Base-by-base conservation (phyloP, 169 alveolate species). In the Plasmodium cynomolgi region DNA sequence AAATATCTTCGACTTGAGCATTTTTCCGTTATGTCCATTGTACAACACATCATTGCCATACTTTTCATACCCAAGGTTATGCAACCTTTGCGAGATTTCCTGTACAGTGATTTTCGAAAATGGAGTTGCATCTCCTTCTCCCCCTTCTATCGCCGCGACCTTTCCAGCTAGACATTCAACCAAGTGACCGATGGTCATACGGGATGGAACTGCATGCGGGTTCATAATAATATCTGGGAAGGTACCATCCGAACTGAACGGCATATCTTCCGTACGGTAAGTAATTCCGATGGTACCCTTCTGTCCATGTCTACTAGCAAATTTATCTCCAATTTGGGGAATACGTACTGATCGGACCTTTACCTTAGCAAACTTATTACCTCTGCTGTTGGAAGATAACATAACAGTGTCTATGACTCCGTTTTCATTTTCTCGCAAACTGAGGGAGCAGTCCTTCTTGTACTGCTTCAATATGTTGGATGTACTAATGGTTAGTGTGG, bases 101-200 rank as follows among this genome's bases (percentile, higher is more conserved):
- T 99, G 99, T 62, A 99, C 99, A 1, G 99, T 98, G 39, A 98
- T 97, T 95, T 98, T 97, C 17, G 99, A 97, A 97, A 99, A 99
- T 8, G 99, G 99, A 6, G 99, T 99, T 17, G 99, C 99, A 97
- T 99, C 99, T 17, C 99, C 99, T 92, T 99, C 99, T 93, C 97
- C 97, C 0, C 99, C 99, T 84, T 97, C 98, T 37, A 99, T 96
- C 20, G 99, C 98, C 0, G 99, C 99, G 17, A 98, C 99, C 96
- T 99, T 99, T 17, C 99, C 99, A 41, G 98, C 97, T 44, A 99
- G 96, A 92, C 99, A 99, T 97, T 99, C 99, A 71, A 99, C 99
- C 97, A 99, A 97, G 97, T 99, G 99, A 3, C 99, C 99, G 84
- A 99, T 99, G 9, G 99, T 99, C 99, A 99, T 99, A 72, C 99